Evolutionary conservation across 164 flowering plant species (phyloP).

Genomic region (Annona squamosa): DNA sequence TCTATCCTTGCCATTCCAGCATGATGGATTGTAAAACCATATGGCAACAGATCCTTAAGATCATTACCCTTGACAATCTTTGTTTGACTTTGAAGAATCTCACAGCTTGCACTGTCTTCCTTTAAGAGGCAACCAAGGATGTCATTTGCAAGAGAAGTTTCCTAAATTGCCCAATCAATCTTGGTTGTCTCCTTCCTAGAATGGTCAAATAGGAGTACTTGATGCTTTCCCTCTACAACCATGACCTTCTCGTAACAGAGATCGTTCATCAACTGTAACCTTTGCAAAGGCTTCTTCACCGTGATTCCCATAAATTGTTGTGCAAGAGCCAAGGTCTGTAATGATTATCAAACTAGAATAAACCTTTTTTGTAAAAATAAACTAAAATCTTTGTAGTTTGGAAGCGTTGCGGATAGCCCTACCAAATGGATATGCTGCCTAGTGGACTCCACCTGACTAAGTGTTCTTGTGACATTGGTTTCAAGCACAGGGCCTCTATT

Average conservation of each 20-base stretch:
- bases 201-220: slow-evolving; percentile 90
- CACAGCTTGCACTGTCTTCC: slow-evolving; percentile 87
- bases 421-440: slow-evolving; percentile 85
- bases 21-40: slow-evolving; percentile 97
- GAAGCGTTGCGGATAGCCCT: slow-evolving; percentile 91
- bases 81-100: slow-evolving; percentile 73
- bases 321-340: slow-evolving; percentile 89
- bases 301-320: slow-evolving; percentile 92
- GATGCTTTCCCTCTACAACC: slow-evolving; percentile 85
- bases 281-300: slow-evolving; percentile 91
- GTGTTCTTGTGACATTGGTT: slow-evolving; percentile 92
- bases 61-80: slow-evolving; percentile 80
- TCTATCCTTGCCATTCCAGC: slow-evolving; percentile 90
- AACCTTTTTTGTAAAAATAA: slow-evolving; percentile 76
- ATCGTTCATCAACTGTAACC: slow-evolving; percentile 97
- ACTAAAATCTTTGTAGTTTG: slow-evolving; percentile 92
- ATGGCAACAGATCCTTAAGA: slow-evolving; percentile 82
- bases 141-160: slow-evolving; percentile 82
- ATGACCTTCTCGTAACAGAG: slow-evolving; percentile 90
- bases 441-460: slow-evolving; percentile 85
- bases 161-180: slow-evolving; percentile 89
- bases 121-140: slow-evolving; percentile 72
- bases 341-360: slow-evolving; percentile 88
- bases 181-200: slow-evolving; percentile 98
- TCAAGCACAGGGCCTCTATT: slow-evolving; percentile 97